Evolutionary conservation across 495 filamentous ascomycete species (phyloP), one percentile per base, ranked within the genome.

Genomic region (Aspergillus cristatus): DNA sequence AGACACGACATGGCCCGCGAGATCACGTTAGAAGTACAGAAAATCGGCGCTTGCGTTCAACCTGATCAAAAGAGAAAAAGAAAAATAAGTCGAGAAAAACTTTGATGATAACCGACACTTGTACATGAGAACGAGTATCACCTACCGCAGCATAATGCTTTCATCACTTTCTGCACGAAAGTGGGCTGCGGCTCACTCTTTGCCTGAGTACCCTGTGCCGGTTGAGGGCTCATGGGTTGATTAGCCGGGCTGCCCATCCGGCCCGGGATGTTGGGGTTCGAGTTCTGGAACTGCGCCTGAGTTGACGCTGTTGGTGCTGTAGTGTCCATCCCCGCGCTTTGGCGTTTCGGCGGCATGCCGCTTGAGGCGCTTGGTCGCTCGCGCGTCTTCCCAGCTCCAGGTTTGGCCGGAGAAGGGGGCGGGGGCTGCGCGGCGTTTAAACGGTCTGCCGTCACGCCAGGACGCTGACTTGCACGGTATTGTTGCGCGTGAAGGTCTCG

Each of bases 351-450:
- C 48, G 64, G 63, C 55, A 70, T 63, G 64, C 71, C 74, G 75
- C 76, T 74, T 57, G 71, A 76, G 67, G 65, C 84, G 84, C 77
- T 89, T 87, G 66, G 79, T 71, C 81, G 81, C 63, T 86, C 81
- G 75, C 76, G 79, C 45, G 62, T 67, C 74, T 83, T 87, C 67
- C 75, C 78, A 65, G 73, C 81, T 76, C 78, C 78, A 53, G 74
- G 76, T 62, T 84, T 86, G 64, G 77, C 82, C 60, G 82, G 84
- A 68, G 83, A 85, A 51, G 86, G 86, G 68, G 84, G 84, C 74
- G 79, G 84, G 78, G 81, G 87, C 72, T 84, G 82, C 75, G 76
- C 82, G 68, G 85, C 86, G 81, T 98, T 94, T 84, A 98, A 90
- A 86, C 88, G 91, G 65, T 81, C 82, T 53, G 78, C 74, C 40